Percentiles rank a stretch among this genome's conserved stretches.
phyloP scores from a whole-genome alignment of 1,139 yeast species.

The Candida sp. region DNA sequence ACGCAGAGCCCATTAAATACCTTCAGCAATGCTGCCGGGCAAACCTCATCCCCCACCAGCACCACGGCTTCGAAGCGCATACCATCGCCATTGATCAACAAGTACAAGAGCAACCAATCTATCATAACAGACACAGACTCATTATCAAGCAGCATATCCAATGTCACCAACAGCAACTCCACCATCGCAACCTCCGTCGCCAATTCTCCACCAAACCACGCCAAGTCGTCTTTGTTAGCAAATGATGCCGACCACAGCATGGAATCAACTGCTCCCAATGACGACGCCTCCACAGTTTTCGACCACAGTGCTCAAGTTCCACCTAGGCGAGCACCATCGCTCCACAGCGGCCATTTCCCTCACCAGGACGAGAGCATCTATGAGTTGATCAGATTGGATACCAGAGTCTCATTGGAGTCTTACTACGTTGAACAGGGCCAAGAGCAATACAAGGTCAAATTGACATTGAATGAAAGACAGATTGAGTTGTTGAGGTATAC shows the following conservation, averaged over 20 bases:
- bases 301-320: not conserved
- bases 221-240: not conserved
- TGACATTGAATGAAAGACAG: slow-evolving; percentile 34
- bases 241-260: not conserved
- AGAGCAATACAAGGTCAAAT: slow-evolving; percentile 26
- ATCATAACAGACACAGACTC: slow-evolving; percentile 1
- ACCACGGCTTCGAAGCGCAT: not conserved
- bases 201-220: not conserved
- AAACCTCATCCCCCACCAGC: not conserved
- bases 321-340: not conserved
- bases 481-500: slow-evolving; percentile 46
- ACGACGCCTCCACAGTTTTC: not conserved
- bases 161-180: not conserved
- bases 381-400: slow-evolving; percentile 48
- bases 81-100: not conserved
- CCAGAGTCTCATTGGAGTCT: slow-evolving; percentile 48
- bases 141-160: not conserved
- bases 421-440: slow-evolving; percentile 14
- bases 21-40: not conserved
- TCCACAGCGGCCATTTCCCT: not conserved
- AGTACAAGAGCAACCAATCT: slow-evolving; percentile 1
- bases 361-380: slow-evolving; percentile 15
- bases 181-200: slow-evolving; percentile 2
- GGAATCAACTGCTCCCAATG: not conserved
- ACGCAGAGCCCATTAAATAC: not conserved